Conservation (phyloP, 1,284 basidiomycete species). For the Cystobasidiaceae sp. region DNA sequence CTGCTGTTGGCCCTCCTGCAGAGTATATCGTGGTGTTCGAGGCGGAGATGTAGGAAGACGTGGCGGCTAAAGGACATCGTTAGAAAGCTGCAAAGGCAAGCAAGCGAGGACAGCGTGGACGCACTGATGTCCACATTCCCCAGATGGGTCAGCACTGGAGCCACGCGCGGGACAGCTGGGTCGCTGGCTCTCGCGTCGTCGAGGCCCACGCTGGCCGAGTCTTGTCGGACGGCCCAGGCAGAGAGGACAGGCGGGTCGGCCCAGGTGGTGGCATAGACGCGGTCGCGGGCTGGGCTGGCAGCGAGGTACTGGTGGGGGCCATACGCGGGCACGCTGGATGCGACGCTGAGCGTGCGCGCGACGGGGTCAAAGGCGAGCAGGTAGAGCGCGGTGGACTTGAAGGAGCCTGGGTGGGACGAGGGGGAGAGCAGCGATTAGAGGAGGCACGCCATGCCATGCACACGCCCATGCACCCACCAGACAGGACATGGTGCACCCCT, state of each 20-base stretch:
- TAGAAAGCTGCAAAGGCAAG: neutral
- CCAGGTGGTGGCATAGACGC: slow-evolving; percentile 45
- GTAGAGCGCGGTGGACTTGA: slow-evolving; percentile 32
- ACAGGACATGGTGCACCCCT: slow-evolving; percentile 1
- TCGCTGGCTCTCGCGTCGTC: no score
- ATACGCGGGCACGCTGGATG: slow-evolving; percentile 35
- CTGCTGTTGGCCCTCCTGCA: slow-evolving; percentile 48
- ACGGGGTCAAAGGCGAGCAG: slow-evolving; percentile 43
- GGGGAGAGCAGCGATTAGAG: no score
- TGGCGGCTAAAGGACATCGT: slow-evolving; percentile 32
- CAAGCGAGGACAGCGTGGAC: neutral
- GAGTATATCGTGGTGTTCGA: slow-evolving; percentile 45
- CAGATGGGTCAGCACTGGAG: neutral
- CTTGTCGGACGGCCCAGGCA: slow-evolving; percentile 42
- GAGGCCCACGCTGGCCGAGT: no score
- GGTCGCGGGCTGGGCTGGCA: slow-evolving; percentile 33
- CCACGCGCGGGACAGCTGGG: slow-evolving; percentile 4
- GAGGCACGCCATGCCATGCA: neutral
- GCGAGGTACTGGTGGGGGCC: slow-evolving; percentile 46
- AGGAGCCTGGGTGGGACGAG: no score
- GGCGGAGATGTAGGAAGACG: slow-evolving; percentile 42
- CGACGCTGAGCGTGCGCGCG: slow-evolving; percentile 35
- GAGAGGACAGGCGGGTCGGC: slow-evolving; percentile 37
- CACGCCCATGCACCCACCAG: no score
- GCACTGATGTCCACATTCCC: neutral